phyloP scores from a whole-genome alignment of 139 green algal genomes.

The Tetraselmis striata region DNA sequence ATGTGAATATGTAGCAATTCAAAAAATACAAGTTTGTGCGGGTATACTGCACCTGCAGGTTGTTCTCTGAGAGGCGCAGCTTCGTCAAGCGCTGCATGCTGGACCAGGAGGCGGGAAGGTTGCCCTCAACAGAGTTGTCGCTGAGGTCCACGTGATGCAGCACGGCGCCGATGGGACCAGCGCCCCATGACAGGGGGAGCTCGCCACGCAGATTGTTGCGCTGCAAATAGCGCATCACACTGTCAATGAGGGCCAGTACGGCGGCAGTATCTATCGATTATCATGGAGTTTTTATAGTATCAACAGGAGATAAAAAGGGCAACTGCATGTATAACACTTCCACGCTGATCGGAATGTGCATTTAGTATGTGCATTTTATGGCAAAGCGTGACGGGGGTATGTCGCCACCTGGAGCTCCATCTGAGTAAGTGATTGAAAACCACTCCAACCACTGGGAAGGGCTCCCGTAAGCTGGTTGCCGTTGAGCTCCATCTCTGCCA shows the following conservation, averaged over 20 bases:
- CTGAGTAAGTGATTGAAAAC: not conserved
- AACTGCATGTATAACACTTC: too few species aligned
- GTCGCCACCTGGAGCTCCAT: not conserved
- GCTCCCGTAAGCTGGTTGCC: not conserved
- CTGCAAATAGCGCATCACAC: too few species aligned
- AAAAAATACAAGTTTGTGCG: too few species aligned
- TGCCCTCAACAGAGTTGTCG: not conserved
- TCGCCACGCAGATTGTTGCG: not conserved
- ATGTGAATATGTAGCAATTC: too few species aligned
- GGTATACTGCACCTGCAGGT: not conserved
- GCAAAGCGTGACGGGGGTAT: too few species aligned
- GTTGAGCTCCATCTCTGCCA: not conserved
- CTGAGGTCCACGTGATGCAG: not conserved
- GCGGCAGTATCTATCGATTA: too few species aligned
- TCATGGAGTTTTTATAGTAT: too few species aligned
- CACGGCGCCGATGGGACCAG: not conserved
- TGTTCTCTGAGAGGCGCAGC: not conserved
- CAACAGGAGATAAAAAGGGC: too few species aligned
- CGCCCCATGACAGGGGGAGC: not conserved
- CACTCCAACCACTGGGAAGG: not conserved
- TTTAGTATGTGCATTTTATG: too few species aligned
- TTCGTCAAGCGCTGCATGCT: not conserved
- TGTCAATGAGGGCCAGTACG: too few species aligned
- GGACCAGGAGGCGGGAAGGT: not conserved
- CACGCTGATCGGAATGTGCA: too few species aligned